phyloP scores from a whole-genome alignment of 768 basidiomycete genomes.

The Boletellus sp. region DNA sequence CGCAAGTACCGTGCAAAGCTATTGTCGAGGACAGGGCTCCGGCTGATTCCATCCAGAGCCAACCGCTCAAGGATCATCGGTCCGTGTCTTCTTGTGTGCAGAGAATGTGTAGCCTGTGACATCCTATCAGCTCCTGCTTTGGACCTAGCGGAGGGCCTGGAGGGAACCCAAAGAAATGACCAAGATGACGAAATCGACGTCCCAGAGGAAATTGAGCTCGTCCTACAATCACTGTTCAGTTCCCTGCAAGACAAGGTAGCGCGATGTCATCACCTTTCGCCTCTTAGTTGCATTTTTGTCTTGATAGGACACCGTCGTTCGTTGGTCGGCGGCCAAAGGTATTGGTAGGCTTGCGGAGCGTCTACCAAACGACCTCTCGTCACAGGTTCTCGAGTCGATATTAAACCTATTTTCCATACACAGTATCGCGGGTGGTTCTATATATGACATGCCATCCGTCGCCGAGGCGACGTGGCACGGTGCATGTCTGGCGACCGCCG shows the following conservation, averaged over 20 bases:
- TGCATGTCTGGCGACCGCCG: conserved; percentile 86
- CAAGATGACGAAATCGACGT: conserved; percentile 55
- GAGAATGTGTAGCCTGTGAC: conserved; percentile 22
- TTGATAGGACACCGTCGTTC: conserved; percentile 84
- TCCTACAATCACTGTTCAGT: conserved; percentile 69
- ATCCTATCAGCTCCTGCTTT: conserved; percentile 22
- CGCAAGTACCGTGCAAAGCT: conserved; percentile 70
- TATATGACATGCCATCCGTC: conserved; percentile 69
- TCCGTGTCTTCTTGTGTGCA: conserved; percentile 27
- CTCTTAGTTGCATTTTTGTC: neutral
- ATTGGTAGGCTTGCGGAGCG: conserved; percentile 80
- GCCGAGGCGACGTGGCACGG: conserved; percentile 96
- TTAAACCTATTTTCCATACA: conserved; percentile 76
- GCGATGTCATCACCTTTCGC: neutral
- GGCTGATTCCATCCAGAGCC: conserved; percentile 51
- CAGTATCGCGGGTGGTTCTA: conserved; percentile 54
- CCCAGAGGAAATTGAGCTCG: conserved; percentile 72
- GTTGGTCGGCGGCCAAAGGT: conserved; percentile 93
- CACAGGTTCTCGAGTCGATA: conserved; percentile 80
- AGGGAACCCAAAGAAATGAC: conserved; percentile 13
- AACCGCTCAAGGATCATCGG: conserved; percentile 41
- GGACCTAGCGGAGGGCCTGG: conserved; percentile 13
- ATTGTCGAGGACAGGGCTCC: conserved; percentile 57
- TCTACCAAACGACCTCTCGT: conserved; percentile 68
- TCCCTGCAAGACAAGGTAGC: conserved; percentile 78